Conservation (phyloP, 225 moss, liverwort and hornwort species). For the Polytrichum commune region DNA sequence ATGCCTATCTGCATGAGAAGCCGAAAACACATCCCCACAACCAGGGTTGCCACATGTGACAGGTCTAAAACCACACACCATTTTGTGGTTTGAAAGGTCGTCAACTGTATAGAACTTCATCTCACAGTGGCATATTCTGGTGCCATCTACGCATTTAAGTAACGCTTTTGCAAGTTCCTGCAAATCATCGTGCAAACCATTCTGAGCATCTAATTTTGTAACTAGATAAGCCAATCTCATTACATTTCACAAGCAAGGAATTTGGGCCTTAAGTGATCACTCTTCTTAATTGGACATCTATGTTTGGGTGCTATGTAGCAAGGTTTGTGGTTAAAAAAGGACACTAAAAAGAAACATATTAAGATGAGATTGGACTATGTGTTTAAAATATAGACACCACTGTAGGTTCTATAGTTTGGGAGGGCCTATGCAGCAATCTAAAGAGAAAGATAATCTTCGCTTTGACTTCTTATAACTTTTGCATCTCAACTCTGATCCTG, state of each 20-base stretch:
- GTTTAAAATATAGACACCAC: too few relatives aligned
- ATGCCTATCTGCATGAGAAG: conserved; percentile 40
- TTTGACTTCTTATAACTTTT: too few relatives aligned
- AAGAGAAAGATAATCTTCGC: too few relatives aligned
- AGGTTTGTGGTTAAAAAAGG: too few relatives aligned
- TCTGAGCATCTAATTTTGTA: background rate
- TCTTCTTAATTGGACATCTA: too few relatives aligned
- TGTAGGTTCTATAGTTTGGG: too few relatives aligned
- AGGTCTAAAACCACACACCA: conserved; percentile 45
- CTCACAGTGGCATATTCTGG: conserved; percentile 49
- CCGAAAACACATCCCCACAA: conserved; percentile 51
- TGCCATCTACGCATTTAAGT: conserved; percentile 47
- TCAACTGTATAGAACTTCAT: conserved; percentile 40
- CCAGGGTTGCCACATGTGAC: conserved; percentile 48
- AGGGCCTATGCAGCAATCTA: too few relatives aligned
- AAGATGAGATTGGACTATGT: too few relatives aligned
- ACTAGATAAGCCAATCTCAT: conserved; percentile 15
- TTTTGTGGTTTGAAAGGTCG: conserved; percentile 52
- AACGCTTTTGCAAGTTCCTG: conserved; percentile 54
- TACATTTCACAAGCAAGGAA: background rate
- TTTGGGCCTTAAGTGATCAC: too few relatives aligned
- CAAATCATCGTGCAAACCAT: background rate
- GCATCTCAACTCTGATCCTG: too few relatives aligned
- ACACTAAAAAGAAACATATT: too few relatives aligned
- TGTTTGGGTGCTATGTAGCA: too few relatives aligned